Evolutionary conservation across 495 filamentous ascomycete genomes (phyloP).

Genomic region (Tuber indicum): DNA sequence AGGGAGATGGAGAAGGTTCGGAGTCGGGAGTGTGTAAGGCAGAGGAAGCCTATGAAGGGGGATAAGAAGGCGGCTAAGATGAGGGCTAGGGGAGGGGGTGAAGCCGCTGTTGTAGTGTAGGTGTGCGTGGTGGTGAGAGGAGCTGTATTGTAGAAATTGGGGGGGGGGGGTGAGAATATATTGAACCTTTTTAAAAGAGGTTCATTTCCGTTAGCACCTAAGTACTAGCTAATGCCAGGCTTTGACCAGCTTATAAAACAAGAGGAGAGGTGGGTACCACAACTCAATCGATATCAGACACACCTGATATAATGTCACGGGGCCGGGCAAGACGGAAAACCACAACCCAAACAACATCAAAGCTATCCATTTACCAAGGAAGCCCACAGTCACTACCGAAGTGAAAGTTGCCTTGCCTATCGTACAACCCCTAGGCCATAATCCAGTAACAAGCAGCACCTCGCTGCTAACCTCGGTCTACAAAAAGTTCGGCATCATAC

Average conservation of each 20-base stretch:
- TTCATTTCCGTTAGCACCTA: neutral
- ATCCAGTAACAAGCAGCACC: no score
- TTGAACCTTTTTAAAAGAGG: neutral
- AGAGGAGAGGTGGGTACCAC: neutral
- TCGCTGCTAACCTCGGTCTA: no score
- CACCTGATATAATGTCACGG: no score
- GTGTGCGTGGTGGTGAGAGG: neutral
- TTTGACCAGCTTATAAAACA: neutral
- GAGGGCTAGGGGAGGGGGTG: constrained; percentile 43
- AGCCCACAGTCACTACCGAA: no score
- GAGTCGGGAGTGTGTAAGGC: constrained; percentile 28
- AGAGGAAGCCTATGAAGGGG: constrained; percentile 56
- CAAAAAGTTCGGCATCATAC: no score
- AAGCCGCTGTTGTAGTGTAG: constrained; percentile 10
- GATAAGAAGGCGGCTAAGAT: constrained; percentile 47
- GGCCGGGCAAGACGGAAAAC: no score
- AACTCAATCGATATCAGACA: neutral
- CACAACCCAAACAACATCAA: no score
- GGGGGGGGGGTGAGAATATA: neutral
- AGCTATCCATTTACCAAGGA: no score
- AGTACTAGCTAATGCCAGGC: neutral
- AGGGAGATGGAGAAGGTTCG: constrained; percentile 27
- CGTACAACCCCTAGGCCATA: no score
- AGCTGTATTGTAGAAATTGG: neutral
- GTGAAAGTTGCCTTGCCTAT: no score